A percentile compares a stretch with the other conserved stretches of the same genome.
These are phyloP conservation scores for Schizothecium vesticola DNA, from an alignment of 495 filamentous ascomycete genomes.

Conservation along the genomic window DNA sequence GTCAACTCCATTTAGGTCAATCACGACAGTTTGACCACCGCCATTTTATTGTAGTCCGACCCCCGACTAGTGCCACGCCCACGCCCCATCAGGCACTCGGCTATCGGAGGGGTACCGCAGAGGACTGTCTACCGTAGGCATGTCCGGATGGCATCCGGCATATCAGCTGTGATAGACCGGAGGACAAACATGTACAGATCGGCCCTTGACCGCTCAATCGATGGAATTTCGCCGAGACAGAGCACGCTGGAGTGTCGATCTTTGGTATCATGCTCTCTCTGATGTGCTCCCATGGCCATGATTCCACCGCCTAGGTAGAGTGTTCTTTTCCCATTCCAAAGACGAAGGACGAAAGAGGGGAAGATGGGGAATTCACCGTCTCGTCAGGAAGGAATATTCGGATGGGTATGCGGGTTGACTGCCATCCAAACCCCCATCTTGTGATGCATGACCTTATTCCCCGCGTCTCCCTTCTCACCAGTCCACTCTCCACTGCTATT, in stretches of 20 bases:
- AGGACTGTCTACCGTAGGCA: too few species aligned
- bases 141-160: neutral
- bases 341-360: neutral
- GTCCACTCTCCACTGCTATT: too few species aligned
- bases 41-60: too few species aligned
- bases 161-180: neutral
- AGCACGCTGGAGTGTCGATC: neutral
- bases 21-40: neutral
- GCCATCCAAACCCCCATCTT: neutral
- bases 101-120: neutral
- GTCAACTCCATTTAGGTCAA: too few species aligned
- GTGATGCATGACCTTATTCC: neutral
- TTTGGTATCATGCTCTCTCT: neutral
- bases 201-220: neutral
- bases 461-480: too few species aligned
- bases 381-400: too few species aligned
- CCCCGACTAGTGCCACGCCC: too few species aligned
- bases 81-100: neutral
- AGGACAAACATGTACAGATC: neutral
- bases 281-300: neutral
- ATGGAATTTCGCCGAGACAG: neutral
- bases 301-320: neutral
- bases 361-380: neutral
- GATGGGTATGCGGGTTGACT: neutral
- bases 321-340: neutral